These are phyloP conservation scores for Phytophthora boehmeriae DNA, from an alignment of 352 stramenopile genomes.

Conservation along the genomic window DNA sequence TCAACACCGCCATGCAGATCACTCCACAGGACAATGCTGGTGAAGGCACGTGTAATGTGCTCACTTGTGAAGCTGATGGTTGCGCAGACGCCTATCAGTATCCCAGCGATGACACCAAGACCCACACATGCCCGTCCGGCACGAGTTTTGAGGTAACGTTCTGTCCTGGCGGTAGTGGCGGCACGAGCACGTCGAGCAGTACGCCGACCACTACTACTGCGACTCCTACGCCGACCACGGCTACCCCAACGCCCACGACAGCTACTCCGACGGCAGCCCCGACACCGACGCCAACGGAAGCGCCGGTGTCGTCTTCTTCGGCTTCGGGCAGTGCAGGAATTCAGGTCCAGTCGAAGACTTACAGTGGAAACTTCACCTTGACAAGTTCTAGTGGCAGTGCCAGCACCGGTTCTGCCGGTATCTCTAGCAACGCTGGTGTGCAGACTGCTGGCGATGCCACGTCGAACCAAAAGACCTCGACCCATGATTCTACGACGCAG, in stretches of 20 bases:
- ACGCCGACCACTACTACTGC: conserved; percentile 23
- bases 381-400: conserved; percentile 22
- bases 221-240: conserved; percentile 25
- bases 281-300: conserved; percentile 31
- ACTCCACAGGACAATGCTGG: conserved; percentile 47
- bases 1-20: conserved; percentile 70
- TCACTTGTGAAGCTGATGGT: conserved; percentile 56
- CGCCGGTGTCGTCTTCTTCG: conserved; percentile 23
- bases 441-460: conserved; percentile 19
- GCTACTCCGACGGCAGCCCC: conserved; percentile 27
- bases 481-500: conserved; percentile 14
- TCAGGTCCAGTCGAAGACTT: conserved; percentile 30
- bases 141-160: conserved; percentile 74
- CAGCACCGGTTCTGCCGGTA: conserved; percentile 19
- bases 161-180: conserved; percentile 53
- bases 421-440: conserved; percentile 22
- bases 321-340: conserved; percentile 13
- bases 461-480: conserved; percentile 9
- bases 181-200: conserved; percentile 14
- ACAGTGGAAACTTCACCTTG: conserved; percentile 36
- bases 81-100: conserved; percentile 67
- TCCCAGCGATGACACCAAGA: conserved; percentile 66
- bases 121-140: conserved; percentile 53
- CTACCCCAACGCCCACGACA: conserved; percentile 20
- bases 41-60: conserved; percentile 41